Base-by-base conservation (phyloP, 331 rosid species). In the Quercus lobata region DNA sequence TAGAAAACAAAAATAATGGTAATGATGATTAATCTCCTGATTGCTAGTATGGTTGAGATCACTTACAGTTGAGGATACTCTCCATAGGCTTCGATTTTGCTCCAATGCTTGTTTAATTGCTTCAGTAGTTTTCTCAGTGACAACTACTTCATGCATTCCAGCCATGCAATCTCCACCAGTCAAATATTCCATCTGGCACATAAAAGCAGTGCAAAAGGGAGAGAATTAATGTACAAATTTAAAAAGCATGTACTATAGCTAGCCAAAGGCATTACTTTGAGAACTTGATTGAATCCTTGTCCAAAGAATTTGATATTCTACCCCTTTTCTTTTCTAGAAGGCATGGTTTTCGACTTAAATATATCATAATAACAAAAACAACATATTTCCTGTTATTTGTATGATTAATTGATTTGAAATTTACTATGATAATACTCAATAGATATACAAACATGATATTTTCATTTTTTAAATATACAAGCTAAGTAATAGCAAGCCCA, bases 151-250 rank as follows among this genome's bases (percentile, higher is more conserved):
- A 44, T 95, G 99, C 99, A 95, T 89, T 55, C 99, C 98, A 72
- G 97, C 99, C 24, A 89, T 87, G 86, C 99, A 95, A 78, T 95
- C 94, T 80, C 99, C 99, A 55, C 88, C 98, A 5, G 98, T 95
- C 87, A 93, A 87, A 97, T 94, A 94, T 80, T 94, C 98, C 71
- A 94, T 92, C 98, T 94, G 90, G 54, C 84, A 53, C 9, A 83
- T 52, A 57, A 25, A 78, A 27, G 24, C 52, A 32, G 65, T 70
- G 80, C 14, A 16, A 27, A 60, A 72, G 24, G 70, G 78, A 69
- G 68, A 80, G 52, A 61, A 68, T 77, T n/a, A 53, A 76, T 49
- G 30, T 49, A n/a, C 52, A 57, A 54, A 49, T 52, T 75, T 37
- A 35, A 75, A 5, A 69, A 17, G 21, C 24, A 34, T 14, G 53